Evolutionary conservation across 2,329 filamentous ascomycete genomes (phyloP), one percentile per base, ranked within the genome.

Genomic region (Chaetomium strumarium): DNA sequence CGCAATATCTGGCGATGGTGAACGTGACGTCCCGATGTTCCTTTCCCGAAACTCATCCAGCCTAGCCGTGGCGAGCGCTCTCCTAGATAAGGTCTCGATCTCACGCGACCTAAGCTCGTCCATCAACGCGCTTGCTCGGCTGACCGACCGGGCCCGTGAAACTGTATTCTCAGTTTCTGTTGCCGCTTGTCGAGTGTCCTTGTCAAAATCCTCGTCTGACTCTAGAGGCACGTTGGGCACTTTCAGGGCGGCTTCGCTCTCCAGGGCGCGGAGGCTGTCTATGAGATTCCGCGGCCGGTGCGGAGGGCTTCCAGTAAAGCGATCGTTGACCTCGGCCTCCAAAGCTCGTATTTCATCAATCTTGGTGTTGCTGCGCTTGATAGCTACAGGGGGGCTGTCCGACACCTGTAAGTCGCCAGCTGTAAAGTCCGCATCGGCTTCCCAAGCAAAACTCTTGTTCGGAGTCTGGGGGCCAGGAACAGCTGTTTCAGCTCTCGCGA

Each of bases 341-440:
- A 66, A 58, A 46, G 66, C 62, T 11, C 64, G 63, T 47, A 72
- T 67, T 45, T 69, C 64, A 14, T 69, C 65, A 17, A 72, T 62
- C 42, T 65, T 66, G 37, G 63, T 65, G 49, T 69, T 70, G 53
- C 61, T 66, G 38, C 66, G 66, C 41, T 59, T 65, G 19, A 72
- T 65, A 29, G 64, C 68, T 47, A 81, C 71, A 31, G 76, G 74
- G n/a, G 79, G 79, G 55, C 78, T 82, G 56, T 76, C 70, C 0
- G 79, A 82, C 33, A 78, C 62, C 52, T 81, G 77, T 37, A 81
- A 54, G 53, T 81, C 78, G 39, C 73, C 72, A 11, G 74, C 78
- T 0, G 79, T 81, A 57, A 83, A 81, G 50, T 83, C 79, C 5
- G 75, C 73, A 33, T 82, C 79, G 7, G 80, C 64, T 51, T 81